Evolutionary conservation across 371 early-diverging fungal genomes (phyloP), one percentile per base, ranked within the genome.

Genomic region (Pancytospora philotis): DNA sequence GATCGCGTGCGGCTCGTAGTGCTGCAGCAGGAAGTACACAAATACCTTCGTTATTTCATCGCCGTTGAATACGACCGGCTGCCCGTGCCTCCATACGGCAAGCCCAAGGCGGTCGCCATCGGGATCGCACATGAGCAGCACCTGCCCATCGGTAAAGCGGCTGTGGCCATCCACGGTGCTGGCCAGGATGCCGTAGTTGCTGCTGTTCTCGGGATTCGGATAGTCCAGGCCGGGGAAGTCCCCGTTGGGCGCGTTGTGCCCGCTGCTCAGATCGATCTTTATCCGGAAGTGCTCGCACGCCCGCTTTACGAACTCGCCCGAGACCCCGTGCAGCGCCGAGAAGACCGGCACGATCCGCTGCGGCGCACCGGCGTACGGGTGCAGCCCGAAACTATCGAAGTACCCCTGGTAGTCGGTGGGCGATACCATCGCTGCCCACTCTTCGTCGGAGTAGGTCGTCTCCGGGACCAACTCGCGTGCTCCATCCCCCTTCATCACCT

Each of bases 101-200:
- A 68, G 31, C 6, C 68, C 68, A 66, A 68, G 63, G 27, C 68
- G 41, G 27, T 68, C 68, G 10, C 68, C 68, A 30, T 68, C 68
- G n/a, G 68, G 68, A 39, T 68, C 68, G 36, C 68, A 68, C 32
- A 38, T 63, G 32, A 68, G 63, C 2, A 59, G 48, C 48, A 22
- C 63, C 37, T 6, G 6, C n/a, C n/a, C n/a, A n/a, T n/a, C n/a
- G n/a, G n/a, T n/a, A n/a, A n/a, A n/a, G n/a, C n/a, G n/a, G 19
- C 34, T 53, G 27, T 53, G 8, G 34, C 10, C 8, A 10, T 53
- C 28, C 16, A 16, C 16, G 22, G 45, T 16, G 8, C 28, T 19
- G 8, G 34, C 16, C 8, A 53, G 19, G 34, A 34, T 8, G 8
- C 34, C 55, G 19, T 53, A 53, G 19, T 53, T 8, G 16, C 6